Evolutionary conservation across 176 grass and related monocot species (phyloP).

Genomic region (Puccinellia tenuiflora): DNA sequence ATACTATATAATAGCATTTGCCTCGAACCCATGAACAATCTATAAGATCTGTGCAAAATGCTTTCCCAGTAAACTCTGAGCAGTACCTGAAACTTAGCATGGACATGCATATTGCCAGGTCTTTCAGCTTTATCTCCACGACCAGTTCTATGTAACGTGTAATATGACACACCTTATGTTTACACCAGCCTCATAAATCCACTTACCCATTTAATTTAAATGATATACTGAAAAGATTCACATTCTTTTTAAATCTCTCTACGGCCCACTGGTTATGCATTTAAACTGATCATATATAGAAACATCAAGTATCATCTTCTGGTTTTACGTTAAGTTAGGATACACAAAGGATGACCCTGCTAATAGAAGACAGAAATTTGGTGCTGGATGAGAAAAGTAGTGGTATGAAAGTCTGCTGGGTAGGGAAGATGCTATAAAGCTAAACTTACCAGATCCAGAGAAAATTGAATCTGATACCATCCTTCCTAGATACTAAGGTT

Average conservation of each 20-base stretch:
- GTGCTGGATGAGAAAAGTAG: not conserved
- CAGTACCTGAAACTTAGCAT: not conserved
- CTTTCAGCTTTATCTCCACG: not conserved
- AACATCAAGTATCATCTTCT: not conserved
- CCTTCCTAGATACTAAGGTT: not conserved
- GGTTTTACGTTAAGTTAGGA: not conserved
- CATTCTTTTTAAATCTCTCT: not conserved
- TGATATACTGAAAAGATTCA: not conserved
- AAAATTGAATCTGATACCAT: not conserved
- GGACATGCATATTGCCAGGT: not conserved
- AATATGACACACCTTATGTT: not conserved
- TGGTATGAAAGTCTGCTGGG: not conserved
- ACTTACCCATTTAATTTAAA: not conserved
- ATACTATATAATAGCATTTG: not conserved
- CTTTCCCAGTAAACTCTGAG: not conserved
- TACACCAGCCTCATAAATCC: not conserved
- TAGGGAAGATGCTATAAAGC: not conserved
- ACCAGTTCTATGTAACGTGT: not conserved
- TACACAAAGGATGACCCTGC: not conserved
- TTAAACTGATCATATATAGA: not conserved
- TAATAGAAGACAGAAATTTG: not conserved
- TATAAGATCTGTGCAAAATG: not conserved
- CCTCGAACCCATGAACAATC: not conserved
- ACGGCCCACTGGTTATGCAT: not conserved
- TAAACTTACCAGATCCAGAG: not conserved